A percentile compares a stretch with the other conserved stretches of the same genome.
These are phyloP conservation scores for Psilocybe subaeruginosa DNA, from an alignment of 768 basidiomycete genomes.

Conservation along the genomic window DNA sequence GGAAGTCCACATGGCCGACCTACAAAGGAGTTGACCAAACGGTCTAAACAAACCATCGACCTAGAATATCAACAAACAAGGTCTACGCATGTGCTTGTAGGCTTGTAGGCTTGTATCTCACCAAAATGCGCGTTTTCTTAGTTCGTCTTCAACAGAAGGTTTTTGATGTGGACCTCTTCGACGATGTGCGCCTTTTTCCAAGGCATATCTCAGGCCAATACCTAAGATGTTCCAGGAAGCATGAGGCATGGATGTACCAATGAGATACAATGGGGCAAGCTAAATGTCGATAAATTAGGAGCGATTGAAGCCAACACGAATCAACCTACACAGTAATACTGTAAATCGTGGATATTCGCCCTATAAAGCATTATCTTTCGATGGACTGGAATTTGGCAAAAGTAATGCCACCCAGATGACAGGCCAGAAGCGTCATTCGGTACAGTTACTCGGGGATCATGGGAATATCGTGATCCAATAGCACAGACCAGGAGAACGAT, in stretches of 20 bases:
- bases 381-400: conserved; percentile 62
- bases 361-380: conserved; percentile 58
- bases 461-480: conserved; percentile 57
- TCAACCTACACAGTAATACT: conserved; percentile 60
- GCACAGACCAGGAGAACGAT: conserved; percentile 71
- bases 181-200: conserved; percentile 68
- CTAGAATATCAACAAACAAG: conserved; percentile 10
- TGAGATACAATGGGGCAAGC: conserved; percentile 36
- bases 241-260: conserved; percentile 51
- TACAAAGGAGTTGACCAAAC: conserved; percentile 46
- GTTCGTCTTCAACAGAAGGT: conserved; percentile 51
- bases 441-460: conserved; percentile 45
- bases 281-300: conserved; percentile 13
- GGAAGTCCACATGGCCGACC: conserved; percentile 71
- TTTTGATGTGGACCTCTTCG: conserved; percentile 37
- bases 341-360: conserved; percentile 70
- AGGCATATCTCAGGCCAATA: conserved; percentile 59
- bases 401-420: conserved; percentile 64
- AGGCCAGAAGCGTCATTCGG: conserved; percentile 39
- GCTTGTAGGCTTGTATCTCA: conserved; percentile 14
- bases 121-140: conserved; percentile 66
- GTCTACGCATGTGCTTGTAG: not conserved
- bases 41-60: conserved; percentile 36
- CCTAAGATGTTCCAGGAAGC: conserved; percentile 60
- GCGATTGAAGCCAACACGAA: not conserved